Percentiles rank a stretch among this genome's conserved stretches.
These are phyloP conservation scores for Suillus subaureus DNA, from an alignment of 768 basidiomycete species.

Conservation along the genomic window DNA sequence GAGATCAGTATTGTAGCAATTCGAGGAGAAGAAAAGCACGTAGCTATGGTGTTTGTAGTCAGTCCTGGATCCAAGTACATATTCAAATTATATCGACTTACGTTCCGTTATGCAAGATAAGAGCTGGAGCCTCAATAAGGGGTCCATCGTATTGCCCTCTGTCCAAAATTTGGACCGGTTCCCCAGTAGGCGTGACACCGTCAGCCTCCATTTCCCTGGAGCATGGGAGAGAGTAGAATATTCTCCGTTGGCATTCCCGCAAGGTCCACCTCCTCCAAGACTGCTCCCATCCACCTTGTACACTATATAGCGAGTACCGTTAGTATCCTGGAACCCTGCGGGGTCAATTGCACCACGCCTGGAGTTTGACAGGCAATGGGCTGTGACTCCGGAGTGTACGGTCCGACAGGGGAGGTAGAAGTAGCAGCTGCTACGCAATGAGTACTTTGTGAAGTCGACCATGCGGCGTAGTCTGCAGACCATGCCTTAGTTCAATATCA, in stretches of 20 bases:
- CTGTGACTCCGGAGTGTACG: conserved; percentile 25
- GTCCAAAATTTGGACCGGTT: conserved; percentile 28
- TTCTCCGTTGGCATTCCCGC: conserved; percentile 25
- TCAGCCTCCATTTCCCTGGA: conserved; percentile 31
- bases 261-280: conserved; percentile 26
- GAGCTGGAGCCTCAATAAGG: conserved; percentile 34
- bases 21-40: conserved; percentile 33
- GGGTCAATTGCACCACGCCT: conserved; percentile 31
- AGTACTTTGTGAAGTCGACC: conserved; percentile 13
- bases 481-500: background rate
- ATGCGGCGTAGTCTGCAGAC: conserved; percentile 17
- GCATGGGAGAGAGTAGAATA: conserved; percentile 26
- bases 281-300: conserved; percentile 34
- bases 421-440: conserved; percentile 35
- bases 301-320: conserved; percentile 29
- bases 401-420: conserved; percentile 24
- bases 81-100: conserved; percentile 7
- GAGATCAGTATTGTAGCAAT: conserved; percentile 25
- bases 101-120: conserved; percentile 19
- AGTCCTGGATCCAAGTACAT: background rate
- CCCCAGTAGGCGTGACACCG: conserved; percentile 25
- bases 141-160: conserved; percentile 28
- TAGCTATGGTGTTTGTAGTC: conserved; percentile 14
- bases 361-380: conserved; percentile 27
- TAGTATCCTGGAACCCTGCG: conserved; percentile 26